Conservation (phyloP, 2,329 filamentous ascomycete genomes). For the Aspergillus sp. region DNA sequence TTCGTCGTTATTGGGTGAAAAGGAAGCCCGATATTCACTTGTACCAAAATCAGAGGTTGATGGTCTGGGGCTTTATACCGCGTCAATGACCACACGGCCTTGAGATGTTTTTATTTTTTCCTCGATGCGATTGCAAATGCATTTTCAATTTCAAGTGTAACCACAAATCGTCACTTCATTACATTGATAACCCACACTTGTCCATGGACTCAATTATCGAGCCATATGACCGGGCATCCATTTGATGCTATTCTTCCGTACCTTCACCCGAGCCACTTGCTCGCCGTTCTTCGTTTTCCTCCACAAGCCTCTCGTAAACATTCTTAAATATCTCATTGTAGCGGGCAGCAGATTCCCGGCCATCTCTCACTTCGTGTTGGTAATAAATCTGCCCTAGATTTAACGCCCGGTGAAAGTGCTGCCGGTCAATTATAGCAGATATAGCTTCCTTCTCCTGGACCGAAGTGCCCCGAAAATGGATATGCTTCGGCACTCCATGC, state of each 20-base stretch:
- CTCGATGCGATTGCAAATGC: no score
- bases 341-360: background rate
- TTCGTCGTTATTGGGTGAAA: no score
- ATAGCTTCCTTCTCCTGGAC: conserved; percentile 8
- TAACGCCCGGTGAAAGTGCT: conserved; percentile 4
- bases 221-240: no score
- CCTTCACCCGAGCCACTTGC: background rate
- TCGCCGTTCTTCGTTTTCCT: background rate
- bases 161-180: no score
- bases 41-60: no score
- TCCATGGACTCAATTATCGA: no score
- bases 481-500: conserved; percentile 10
- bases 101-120: no score
- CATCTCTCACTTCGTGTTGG: background rate
- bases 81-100: no score
- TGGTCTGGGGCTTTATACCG: no score
- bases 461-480: conserved; percentile 11
- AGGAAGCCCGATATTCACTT: no score
- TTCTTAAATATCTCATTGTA: conserved; percentile 1
- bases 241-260: background rate
- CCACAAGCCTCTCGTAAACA: background rate
- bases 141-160: no score
- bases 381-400: conserved; percentile 5
- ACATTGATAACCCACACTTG: no score
- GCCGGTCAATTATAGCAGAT: conserved; percentile 4